Percentiles rank a stretch among this genome's conserved stretches.
Evolutionary conservation across 2,329 filamentous ascomycete species (phyloP).

Genomic region (Calonectria hongkongensis): DNA sequence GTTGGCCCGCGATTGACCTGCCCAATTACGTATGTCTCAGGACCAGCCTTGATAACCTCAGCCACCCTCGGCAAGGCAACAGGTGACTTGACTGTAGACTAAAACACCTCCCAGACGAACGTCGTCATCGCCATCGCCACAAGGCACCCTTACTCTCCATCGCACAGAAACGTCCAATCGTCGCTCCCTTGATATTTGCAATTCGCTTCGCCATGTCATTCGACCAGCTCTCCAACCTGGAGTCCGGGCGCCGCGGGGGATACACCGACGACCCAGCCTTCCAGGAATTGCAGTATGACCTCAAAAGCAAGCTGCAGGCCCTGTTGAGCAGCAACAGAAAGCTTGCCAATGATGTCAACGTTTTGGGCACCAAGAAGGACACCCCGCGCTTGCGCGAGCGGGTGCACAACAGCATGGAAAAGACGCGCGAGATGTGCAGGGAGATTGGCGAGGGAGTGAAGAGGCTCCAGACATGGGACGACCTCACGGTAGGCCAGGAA

Average conservation of each 20-base stretch:
- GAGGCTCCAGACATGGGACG: conserved; percentile 90
- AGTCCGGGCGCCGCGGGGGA: conserved; percentile 84
- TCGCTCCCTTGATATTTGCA: conserved; percentile 23
- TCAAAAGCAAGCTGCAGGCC: conserved; percentile 92
- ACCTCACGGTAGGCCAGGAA: conserved; percentile 78
- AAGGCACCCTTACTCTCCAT: conserved; percentile 31
- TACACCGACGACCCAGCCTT: conserved; percentile 97
- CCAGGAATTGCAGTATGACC: conserved; percentile 84
- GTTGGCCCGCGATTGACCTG: conserved; percentile 43
- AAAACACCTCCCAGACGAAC: conserved; percentile 19
- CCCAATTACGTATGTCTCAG: conserved; percentile 57
- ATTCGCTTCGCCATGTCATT: conserved; percentile 82
- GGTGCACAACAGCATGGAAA: conserved; percentile 90
- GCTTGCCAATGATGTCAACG: conserved; percentile 87
- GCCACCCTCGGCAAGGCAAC: conserved; percentile 52
- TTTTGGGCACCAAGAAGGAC: conserved; percentile 92
- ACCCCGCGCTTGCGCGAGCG: conserved; percentile 93
- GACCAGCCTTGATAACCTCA: conserved; percentile 47
- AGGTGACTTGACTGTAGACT: conserved; percentile 48
- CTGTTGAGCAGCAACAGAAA: conserved; percentile 92
- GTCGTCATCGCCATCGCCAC: conserved; percentile 26
- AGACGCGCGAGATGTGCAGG: conserved; percentile 90
- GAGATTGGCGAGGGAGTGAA: conserved; percentile 95
- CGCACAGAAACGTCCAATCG: conserved; percentile 19
- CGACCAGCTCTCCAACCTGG: conserved; percentile 88